These are phyloP conservation scores for Cucumis cinereus DNA, from an alignment of 306 rosid species.

Conservation along the genomic window DNA sequence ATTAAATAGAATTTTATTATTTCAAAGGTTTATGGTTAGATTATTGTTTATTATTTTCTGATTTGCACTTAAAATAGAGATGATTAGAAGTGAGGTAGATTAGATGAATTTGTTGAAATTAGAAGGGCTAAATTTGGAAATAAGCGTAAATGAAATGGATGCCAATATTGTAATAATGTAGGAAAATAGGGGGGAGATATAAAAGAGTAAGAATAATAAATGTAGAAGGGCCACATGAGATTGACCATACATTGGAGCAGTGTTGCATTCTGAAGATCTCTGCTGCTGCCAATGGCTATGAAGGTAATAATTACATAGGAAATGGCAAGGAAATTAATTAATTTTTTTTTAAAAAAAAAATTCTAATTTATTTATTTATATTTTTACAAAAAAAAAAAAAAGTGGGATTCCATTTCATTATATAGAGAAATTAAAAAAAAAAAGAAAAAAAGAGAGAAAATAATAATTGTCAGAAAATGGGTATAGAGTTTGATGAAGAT, in stretches of 20 bases:
- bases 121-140: not conserved
- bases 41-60: too few species aligned
- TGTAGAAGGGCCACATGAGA: constrained; percentile 4
- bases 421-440: too few species aligned
- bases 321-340: not conserved
- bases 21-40: too few species aligned
- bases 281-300: not conserved
- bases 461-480: not conserved
- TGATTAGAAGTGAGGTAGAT: too few species aligned
- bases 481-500: not conserved
- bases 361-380: not conserved
- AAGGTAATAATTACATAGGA: not conserved
- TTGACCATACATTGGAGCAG: constrained; percentile 5
- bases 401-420: too few species aligned
- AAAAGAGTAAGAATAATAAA: not conserved
- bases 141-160: not conserved
- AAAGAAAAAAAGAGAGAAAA: not conserved
- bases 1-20: too few species aligned
- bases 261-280: not conserved
- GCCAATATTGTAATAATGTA: not conserved
- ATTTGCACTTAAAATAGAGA: too few species aligned
- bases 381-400: not conserved
- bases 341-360: too few species aligned
- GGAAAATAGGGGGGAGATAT: not conserved
- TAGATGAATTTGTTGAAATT: too few species aligned